phyloP scores from a whole-genome alignment of 768 basidiomycete species.

The Roridomyces roridus region DNA sequence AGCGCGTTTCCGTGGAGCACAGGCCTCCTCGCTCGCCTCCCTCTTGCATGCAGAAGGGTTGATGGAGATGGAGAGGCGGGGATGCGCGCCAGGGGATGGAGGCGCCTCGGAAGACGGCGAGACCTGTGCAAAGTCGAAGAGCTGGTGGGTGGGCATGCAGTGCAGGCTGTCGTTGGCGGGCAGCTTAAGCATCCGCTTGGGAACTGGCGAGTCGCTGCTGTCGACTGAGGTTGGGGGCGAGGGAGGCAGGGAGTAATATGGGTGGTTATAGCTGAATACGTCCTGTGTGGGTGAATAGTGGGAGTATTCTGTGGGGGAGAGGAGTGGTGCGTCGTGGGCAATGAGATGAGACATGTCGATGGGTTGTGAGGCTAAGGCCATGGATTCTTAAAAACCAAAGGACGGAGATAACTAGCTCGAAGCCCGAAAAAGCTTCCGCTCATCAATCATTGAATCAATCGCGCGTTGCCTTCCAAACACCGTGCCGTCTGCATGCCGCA shows the following conservation, averaged over 20 bases:
- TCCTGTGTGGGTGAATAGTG: conserved; percentile 48
- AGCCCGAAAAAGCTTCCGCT: neutral
- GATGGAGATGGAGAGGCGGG: conserved; percentile 40
- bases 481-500: too few species aligned
- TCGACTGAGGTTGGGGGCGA: conserved; percentile 55
- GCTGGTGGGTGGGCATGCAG: conserved; percentile 74
- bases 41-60: conserved; percentile 47
- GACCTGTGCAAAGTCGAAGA: conserved; percentile 60
- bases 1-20: conserved; percentile 47
- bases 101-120: too few species aligned
- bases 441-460: neutral
- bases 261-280: conserved; percentile 52
- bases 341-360: conserved; percentile 61
- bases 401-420: neutral
- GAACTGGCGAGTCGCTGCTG: conserved; percentile 54
- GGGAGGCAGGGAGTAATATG: conserved; percentile 50
- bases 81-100: conserved; percentile 37
- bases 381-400: neutral
- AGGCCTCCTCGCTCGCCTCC: conserved; percentile 49
- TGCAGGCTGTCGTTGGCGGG: conserved; percentile 55
- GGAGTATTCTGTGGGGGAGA: conserved; percentile 48
- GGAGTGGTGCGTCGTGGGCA: conserved; percentile 61
- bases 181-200: conserved; percentile 57
- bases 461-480: neutral
- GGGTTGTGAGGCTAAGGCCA: neutral